Base-by-base conservation (phyloP, 805 yeast species). In the Candida nitratophila region DNA sequence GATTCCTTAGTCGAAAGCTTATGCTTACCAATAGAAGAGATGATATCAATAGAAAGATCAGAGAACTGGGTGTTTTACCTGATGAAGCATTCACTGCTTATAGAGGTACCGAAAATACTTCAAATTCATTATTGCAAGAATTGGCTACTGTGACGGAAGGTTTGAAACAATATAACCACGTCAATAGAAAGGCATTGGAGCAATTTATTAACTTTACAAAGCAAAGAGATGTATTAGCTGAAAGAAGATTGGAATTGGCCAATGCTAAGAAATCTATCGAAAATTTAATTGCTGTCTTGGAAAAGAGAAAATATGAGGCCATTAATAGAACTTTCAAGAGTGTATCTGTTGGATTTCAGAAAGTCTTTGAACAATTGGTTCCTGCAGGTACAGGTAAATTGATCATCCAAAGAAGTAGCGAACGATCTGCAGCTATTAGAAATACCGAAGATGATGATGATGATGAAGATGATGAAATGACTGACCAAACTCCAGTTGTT, bases 121-220 rank as follows among this genome's bases (percentile, higher is more conserved):
- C 87, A 11, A 79, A 76, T 33, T 69, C 72, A 7, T 61, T 90
- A 29, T 61, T 86, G 40, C 54, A 60, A 15, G 66, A 72, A 43
- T 68, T 88, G 47, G 79, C 76, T 42, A 63, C 63, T 24, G 74
- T 78, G 7, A 77, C 81, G 36, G 76, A 74, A 31, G 76, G 74
- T 26, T 65, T 91, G 34, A 74, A 77, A 37, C 71, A 76, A 51
- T 83, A 77, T 59, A 75, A 77, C 21, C 95, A 88, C 60, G 85
- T 93, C 41, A 91, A 91, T 65, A 85, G 84, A 59, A 86, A 88
- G 56, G 96, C 98, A 0, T 68, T 85, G 51, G 97, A 90, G 53
- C 96, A 90, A 57, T 86, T 74, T 56, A 65, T 72, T 41, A 79
- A 77, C 35, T 89, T 88, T 58, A 76, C 84, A 17, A 78, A 74